Percentiles rank a stretch among this genome's conserved stretches.
Conservation (phyloP, 1,284 basidiomycete species). For the Tylopilus orsonianus region DNA sequence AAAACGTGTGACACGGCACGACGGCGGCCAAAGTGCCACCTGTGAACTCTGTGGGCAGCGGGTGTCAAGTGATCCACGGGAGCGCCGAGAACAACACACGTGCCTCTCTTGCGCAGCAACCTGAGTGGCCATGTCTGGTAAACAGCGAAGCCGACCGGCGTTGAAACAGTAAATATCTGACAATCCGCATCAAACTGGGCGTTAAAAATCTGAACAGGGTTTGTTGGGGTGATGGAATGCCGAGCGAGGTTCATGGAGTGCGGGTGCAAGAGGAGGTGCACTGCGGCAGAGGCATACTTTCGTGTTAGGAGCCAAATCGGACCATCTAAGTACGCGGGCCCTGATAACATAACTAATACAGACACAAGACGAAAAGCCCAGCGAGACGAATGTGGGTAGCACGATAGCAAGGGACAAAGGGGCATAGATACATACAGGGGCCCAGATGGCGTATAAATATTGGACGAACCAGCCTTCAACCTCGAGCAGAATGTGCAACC, state of each 20-base stretch:
- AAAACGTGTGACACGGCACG: slow-evolving; percentile 80
- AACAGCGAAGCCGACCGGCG: slow-evolving; percentile 83
- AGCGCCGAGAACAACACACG: slow-evolving; percentile 19
- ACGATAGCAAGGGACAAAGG: slow-evolving; percentile 14
- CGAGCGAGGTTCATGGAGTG: slow-evolving; percentile 83
- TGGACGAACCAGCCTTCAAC: slow-evolving; percentile 17
- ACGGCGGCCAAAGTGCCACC: slow-evolving; percentile 79
- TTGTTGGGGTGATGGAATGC: slow-evolving; percentile 80
- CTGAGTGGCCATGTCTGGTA: slow-evolving; percentile 80
- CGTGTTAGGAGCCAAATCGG: slow-evolving; percentile 13
- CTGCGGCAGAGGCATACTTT: slow-evolving; percentile 20
- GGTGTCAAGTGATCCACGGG: slow-evolving; percentile 5
- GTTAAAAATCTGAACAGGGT: slow-evolving; percentile 75
- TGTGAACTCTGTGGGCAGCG: slow-evolving; percentile 54
- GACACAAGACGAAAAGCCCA: slow-evolving; percentile 21
- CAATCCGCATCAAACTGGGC: slow-evolving; percentile 77
- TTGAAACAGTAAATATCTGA: slow-evolving; percentile 80
- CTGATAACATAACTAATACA: slow-evolving; percentile 16
- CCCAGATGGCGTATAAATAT: slow-evolving; percentile 26
- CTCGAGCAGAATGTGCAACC: slow-evolving; percentile 34
- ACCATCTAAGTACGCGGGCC: slow-evolving; percentile 1
- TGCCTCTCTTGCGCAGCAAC: slow-evolving; percentile 80
- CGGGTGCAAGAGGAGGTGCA: slow-evolving; percentile 11
- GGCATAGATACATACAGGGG: slow-evolving; percentile 28
- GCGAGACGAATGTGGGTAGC: slow-evolving; percentile 8